Percentiles rank a stretch among this genome's conserved stretches.
These are phyloP conservation scores for Nyctanthes arbortristis DNA, from an alignment of 257 asterid genomes.

Conservation along the genomic window DNA sequence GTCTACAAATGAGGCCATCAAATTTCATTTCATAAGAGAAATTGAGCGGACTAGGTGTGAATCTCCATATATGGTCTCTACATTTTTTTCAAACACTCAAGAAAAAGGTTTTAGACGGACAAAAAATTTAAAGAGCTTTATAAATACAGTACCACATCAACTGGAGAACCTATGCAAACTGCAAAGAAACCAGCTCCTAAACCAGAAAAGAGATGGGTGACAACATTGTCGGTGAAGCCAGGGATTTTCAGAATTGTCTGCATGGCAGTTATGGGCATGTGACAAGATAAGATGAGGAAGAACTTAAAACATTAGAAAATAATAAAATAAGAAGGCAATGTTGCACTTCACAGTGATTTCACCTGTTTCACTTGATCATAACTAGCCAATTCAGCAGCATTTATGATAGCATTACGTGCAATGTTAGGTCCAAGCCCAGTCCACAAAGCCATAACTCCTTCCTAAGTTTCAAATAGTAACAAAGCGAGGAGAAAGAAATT, in stretches of 20 bases:
- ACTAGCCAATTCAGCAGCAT: slow-evolving; percentile 97
- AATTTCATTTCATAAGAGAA: slow-evolving; percentile 6
- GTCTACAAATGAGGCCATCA: slow-evolving; percentile 2
- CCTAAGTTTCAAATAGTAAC: slow-evolving; percentile 40
- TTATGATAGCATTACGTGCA: slow-evolving; percentile 96
- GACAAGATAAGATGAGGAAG: slow-evolving; percentile 18
- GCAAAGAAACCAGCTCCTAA: slow-evolving; percentile 98
- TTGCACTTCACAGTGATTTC: background rate
- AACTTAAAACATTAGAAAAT: slow-evolving; percentile 9
- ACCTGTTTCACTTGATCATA: slow-evolving; percentile 99
- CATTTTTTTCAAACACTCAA: background rate
- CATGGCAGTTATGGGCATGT: slow-evolving; percentile 8
- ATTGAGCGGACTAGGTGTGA: background rate
- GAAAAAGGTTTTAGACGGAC: background rate
- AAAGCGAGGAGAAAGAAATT: slow-evolving; percentile 19
- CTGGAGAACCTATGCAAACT: slow-evolving; percentile 98
- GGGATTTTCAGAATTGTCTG: slow-evolving; percentile 93
- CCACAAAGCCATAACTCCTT: slow-evolving; percentile 85
- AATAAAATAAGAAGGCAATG: slow-evolving; percentile 9
- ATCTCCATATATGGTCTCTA: background rate
- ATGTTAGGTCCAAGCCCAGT: slow-evolving; percentile 95
- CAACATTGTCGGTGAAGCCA: slow-evolving; percentile 89
- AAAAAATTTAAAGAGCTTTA: background rate
- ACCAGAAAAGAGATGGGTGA: slow-evolving; percentile 88
- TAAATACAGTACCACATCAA: slow-evolving; percentile 74